A percentile compares a stretch with the other conserved stretches of the same genome.
phyloP scores from a whole-genome alignment of 2,329 filamentous ascomycete species.

The Helicocarpus griseus region DNA sequence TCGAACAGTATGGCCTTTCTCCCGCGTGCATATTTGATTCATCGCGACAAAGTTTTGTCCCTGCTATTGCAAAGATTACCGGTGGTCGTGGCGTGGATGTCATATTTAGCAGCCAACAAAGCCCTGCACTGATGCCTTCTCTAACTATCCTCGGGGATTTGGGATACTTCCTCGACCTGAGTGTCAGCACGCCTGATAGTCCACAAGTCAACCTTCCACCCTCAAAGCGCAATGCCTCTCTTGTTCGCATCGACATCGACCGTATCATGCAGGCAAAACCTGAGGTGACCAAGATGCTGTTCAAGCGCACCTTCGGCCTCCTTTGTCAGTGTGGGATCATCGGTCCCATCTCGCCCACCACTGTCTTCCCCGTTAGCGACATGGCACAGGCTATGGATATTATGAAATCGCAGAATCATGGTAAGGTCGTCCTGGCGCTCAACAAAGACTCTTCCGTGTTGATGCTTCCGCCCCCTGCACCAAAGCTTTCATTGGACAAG shows the following conservation, averaged over 20 bases:
- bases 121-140: background rate
- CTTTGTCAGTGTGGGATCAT: background rate
- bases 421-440: background rate
- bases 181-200: background rate
- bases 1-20: conserved; percentile 9
- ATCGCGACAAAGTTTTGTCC: background rate
- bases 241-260: background rate
- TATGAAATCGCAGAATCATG: background rate
- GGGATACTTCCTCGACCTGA: background rate
- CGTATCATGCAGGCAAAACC: conserved; percentile 9
- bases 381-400: background rate
- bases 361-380: background rate
- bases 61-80: conserved; percentile 2
- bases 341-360: background rate
- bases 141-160: background rate
- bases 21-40: conserved; percentile 12
- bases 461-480: background rate
- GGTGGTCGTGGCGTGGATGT: conserved; percentile 13
- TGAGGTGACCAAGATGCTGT: conserved; percentile 5
- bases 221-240: background rate
- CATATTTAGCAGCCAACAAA: conserved; percentile 7
- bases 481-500: background rate
- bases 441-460: background rate
- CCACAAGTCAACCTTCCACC: background rate
- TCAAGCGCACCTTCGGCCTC: background rate